phyloP scores from a whole-genome alignment of 768 basidiomycete genomes.

The Trametopsis cervina region DNA sequence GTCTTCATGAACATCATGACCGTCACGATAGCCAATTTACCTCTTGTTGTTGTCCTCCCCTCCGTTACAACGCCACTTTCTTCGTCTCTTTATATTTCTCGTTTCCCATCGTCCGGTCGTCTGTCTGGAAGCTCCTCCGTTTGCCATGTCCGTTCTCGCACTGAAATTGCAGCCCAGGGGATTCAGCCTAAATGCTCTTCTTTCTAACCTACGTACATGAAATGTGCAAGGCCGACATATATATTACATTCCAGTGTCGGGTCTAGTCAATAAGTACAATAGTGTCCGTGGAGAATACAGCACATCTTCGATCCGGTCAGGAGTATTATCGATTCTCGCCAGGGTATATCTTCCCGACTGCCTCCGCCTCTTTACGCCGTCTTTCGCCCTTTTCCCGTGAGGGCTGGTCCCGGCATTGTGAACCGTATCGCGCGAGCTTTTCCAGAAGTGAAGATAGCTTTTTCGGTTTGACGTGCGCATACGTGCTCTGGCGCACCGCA shows the following conservation, averaged over 20 bases:
- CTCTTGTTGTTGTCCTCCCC: conserved; percentile 5
- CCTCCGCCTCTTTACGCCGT: conserved; percentile 72
- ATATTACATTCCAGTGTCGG: conserved; percentile 18
- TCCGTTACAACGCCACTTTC: conserved; percentile 7
- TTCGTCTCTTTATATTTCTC: conserved; percentile 4
- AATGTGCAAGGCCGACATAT: conserved; percentile 16
- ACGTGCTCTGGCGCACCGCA: conserved; percentile 58
- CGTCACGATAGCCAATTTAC: conserved; percentile 29
- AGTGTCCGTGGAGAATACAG: background rate
- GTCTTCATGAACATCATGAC: conserved; percentile 42
- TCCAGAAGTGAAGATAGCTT: conserved; percentile 69
- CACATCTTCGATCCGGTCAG: conserved; percentile 1
- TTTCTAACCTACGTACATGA: conserved; percentile 11
- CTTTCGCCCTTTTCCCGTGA: conserved; percentile 64
- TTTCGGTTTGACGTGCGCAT: conserved; percentile 60
- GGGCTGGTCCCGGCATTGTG: conserved; percentile 48
- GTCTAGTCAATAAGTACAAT: conserved; percentile 13
- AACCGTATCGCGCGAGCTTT: conserved; percentile 67
- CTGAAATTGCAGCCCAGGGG: conserved; percentile 17
- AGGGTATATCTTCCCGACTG: conserved; percentile 66
- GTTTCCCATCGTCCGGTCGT: conserved; percentile 7
- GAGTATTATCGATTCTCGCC: conserved; percentile 43
- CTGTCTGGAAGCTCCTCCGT: conserved; percentile 13
- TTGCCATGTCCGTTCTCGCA: conserved; percentile 19
- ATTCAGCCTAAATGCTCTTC: conserved; percentile 18